A percentile compares a stretch with the other conserved stretches of the same genome.
Evolutionary conservation across 2,329 filamentous ascomycete genomes (phyloP).

Genomic region (Talaromyces atroroseus): DNA sequence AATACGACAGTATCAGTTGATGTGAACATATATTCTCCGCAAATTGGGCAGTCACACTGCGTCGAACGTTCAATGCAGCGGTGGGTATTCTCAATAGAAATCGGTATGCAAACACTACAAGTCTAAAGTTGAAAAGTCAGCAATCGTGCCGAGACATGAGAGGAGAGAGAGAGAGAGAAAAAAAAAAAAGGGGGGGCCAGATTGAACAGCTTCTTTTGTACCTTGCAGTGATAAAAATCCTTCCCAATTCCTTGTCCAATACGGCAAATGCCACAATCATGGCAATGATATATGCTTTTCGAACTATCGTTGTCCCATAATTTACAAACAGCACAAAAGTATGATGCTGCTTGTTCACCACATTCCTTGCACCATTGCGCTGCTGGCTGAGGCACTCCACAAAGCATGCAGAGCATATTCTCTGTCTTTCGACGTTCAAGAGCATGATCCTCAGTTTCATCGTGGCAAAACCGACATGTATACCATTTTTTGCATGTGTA

Average conservation of each 20-base stretch:
- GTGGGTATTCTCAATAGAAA: conserved; percentile 76
- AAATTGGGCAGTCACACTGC: conserved; percentile 94
- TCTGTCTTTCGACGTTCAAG: conserved; percentile 77
- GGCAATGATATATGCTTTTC: conserved; percentile 93
- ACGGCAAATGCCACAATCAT: conserved; percentile 91
- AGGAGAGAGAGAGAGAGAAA: background rate
- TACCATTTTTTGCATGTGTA: conserved; percentile 88
- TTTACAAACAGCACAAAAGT: conserved; percentile 93
- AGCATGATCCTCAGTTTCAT: conserved; percentile 70
- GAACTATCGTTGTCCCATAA: conserved; percentile 90
- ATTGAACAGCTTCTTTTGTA: conserved; percentile 36
- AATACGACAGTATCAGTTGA: conserved; percentile 84
- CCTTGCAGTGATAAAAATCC: conserved; percentile 98
- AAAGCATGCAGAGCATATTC: conserved; percentile 98
- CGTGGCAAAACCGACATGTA: conserved; percentile 90
- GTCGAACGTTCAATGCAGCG: conserved; percentile 92
- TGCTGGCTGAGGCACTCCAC: conserved; percentile 75
- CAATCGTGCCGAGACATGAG: background rate
- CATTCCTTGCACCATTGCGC: conserved; percentile 73
- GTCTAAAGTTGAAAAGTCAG: conserved; percentile 50
- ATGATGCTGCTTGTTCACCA: conserved; percentile 71
- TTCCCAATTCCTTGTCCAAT: conserved; percentile 87
- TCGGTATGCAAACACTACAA: conserved; percentile 91
- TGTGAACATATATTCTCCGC: conserved; percentile 92
- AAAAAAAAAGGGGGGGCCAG: background rate